Conservation (phyloP, 2,329 filamentous ascomycete genomes). For the Gaeumannomyces sp. region DNA sequence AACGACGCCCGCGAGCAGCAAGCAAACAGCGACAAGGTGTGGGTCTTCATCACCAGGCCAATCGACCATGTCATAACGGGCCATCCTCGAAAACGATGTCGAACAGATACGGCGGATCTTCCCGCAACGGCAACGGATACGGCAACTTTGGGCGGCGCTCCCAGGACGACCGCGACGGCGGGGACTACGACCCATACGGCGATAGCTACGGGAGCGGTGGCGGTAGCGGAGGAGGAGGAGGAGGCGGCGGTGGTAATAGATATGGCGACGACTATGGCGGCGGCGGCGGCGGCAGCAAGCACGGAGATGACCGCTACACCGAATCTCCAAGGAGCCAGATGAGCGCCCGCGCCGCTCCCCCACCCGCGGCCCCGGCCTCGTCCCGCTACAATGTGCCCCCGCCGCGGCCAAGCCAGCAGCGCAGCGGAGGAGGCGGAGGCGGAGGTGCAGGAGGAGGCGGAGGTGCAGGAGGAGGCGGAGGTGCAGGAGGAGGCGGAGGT, state of each 20-base stretch:
- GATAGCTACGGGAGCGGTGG: constrained; percentile 39
- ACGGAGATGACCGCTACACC: constrained; percentile 20
- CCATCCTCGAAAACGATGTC: constrained; percentile 33
- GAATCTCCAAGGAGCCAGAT: constrained; percentile 22
- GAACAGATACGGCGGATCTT: constrained; percentile 42
- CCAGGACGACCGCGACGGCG: constrained; percentile 24
- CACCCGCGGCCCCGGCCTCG: constrained; percentile 11
- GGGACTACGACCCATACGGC: constrained; percentile 45
- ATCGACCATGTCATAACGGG: constrained; percentile 8
- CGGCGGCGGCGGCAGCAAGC: neutral
- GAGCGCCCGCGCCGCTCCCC: constrained; percentile 15
- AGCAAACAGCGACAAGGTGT: neutral
- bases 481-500: neutral
- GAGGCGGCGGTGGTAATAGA: constrained; percentile 20
- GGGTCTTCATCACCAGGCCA: neutral
- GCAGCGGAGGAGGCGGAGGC: neutral
- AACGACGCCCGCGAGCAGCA: neutral
- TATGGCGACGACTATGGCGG: constrained; percentile 35
- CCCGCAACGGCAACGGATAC: constrained; percentile 39
- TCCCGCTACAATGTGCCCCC: constrained; percentile 23
- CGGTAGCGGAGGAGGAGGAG: constrained; percentile 22
- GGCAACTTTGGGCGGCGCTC: constrained; percentile 32
- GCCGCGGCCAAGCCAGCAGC: constrained; percentile 18
- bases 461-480: too few species aligned
- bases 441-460: constrained; percentile 12